Evolutionary conservation across 2,329 filamentous ascomycete species (phyloP).

Genomic region (Alternaria postmessia): DNA sequence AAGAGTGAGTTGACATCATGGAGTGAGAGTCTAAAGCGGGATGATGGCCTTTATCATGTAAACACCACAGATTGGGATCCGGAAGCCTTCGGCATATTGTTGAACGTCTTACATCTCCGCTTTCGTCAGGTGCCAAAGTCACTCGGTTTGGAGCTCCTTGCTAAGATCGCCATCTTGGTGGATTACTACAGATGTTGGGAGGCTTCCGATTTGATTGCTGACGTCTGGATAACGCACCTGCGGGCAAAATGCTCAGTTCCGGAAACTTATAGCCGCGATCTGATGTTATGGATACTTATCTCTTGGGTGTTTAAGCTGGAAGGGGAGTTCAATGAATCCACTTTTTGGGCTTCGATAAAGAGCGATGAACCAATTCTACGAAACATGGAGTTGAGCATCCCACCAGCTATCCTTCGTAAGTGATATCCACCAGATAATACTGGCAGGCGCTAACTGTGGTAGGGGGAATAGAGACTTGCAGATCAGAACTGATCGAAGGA

Average conservation of each 20-base stretch:
- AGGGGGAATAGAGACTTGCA: neutral
- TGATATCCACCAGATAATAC: neutral
- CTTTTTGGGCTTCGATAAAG: slow-evolving; percentile 5
- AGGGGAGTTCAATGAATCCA: slow-evolving; percentile 18
- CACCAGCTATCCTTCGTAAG: slow-evolving; percentile 14
- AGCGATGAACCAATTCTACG: slow-evolving; percentile 5
- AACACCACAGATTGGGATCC: slow-evolving; percentile 38
- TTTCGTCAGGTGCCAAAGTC: slow-evolving; percentile 51
- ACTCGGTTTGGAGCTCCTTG: slow-evolving; percentile 53
- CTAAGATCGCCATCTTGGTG: slow-evolving; percentile 56
- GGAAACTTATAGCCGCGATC: slow-evolving; percentile 19
- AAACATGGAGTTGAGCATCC: slow-evolving; percentile 20
- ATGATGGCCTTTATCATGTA: slow-evolving; percentile 13
- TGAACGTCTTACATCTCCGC: slow-evolving; percentile 58
- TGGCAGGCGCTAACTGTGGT: neutral
- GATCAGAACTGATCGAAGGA: neutral
- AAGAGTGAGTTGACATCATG: neutral
- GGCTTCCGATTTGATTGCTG: slow-evolving; percentile 53
- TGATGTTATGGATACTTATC: slow-evolving; percentile 36
- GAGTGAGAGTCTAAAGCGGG: neutral
- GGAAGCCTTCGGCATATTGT: slow-evolving; percentile 53
- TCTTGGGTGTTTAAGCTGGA: slow-evolving; percentile 29
- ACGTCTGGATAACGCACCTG: slow-evolving; percentile 53
- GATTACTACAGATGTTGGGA: slow-evolving; percentile 55
- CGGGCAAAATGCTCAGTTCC: slow-evolving; percentile 8